A percentile compares a stretch with the other conserved stretches of the same genome.
Conservation (phyloP, 2,329 filamentous ascomycete species). For the Pseudocercospora pini-densiflorae region DNA sequence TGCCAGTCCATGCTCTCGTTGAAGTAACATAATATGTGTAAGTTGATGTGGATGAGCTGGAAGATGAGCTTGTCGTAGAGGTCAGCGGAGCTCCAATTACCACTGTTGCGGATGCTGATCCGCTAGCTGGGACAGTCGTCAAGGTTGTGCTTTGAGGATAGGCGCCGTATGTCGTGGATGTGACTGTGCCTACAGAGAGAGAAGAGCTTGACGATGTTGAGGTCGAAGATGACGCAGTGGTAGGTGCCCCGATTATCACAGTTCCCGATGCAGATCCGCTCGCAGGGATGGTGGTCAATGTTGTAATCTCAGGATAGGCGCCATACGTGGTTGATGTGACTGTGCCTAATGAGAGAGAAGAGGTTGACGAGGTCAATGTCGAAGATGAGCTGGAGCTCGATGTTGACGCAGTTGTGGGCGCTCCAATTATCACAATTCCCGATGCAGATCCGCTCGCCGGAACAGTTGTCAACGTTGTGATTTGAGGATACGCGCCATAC, state of each 20-base stretch:
- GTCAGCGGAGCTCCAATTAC: neutral
- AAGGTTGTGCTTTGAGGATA: neutral
- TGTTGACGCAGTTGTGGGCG: neutral
- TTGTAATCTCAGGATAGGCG: neutral
- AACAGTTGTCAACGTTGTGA: too few species aligned
- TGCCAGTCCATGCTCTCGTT: neutral
- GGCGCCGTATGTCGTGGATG: neutral
- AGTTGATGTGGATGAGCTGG: neutral
- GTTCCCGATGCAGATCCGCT: conserved; percentile 5
- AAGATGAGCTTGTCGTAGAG: neutral
- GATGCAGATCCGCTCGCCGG: too few species aligned
- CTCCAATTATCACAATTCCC: too few species aligned
- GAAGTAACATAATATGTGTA: neutral
- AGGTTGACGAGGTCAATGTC: neutral
- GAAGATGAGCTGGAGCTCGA: neutral
- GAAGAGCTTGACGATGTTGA: conserved; percentile 6
- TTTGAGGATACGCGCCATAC: neutral
- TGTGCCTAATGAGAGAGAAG: neutral
- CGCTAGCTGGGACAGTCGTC: neutral
- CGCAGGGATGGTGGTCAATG: neutral
- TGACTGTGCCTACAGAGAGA: neutral
- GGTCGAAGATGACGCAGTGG: neutral
- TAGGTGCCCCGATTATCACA: neutral
- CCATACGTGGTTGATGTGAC: conserved; percentile 1
- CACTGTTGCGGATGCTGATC: neutral